A percentile compares a stretch with the other conserved stretches of the same genome.
These are phyloP conservation scores for Blastocystis sp. DNA, from an alignment of 352 stramenopile genomes.

Conservation along the genomic window DNA sequence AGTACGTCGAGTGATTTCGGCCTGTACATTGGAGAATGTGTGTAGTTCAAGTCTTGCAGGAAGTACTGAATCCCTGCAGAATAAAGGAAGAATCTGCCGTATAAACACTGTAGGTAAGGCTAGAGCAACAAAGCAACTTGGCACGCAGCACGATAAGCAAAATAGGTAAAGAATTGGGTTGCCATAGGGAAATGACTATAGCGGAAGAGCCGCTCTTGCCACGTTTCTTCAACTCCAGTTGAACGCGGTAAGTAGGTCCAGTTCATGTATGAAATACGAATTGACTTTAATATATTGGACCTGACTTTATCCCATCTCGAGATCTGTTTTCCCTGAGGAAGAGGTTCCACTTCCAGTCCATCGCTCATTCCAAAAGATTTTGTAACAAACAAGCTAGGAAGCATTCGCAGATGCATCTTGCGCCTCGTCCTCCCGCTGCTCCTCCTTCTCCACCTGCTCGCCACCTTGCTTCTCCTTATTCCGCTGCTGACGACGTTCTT, in stretches of 20 bases:
- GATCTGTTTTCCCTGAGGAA: neutral
- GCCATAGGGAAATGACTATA: slow-evolving; percentile 58
- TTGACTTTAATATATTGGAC: slow-evolving; percentile 12
- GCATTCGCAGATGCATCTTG: neutral
- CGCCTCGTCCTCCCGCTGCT: neutral
- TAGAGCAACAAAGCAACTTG: neutral
- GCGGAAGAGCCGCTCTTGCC: neutral
- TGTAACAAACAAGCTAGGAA: slow-evolving; percentile 5
- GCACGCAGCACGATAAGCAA: slow-evolving; percentile 43
- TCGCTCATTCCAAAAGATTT: neutral
- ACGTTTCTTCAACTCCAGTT: slow-evolving; percentile 12
- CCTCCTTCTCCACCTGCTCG: neutral
- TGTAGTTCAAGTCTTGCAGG: slow-evolving; percentile 52
- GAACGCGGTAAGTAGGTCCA: slow-evolving; percentile 55
- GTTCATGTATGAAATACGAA: slow-evolving; percentile 56
- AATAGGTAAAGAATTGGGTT: slow-evolving; percentile 55
- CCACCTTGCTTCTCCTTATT: neutral
- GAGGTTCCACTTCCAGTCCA: neutral
- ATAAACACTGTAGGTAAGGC: neutral
- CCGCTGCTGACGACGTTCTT: neutral
- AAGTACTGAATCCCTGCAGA: slow-evolving; percentile 49
- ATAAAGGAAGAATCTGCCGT: slow-evolving; percentile 43
- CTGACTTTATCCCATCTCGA: slow-evolving; percentile 8
- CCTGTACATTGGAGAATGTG: slow-evolving; percentile 40
- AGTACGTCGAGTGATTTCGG: neutral